These are phyloP conservation scores for Lecanicillium sp. DNA, from an alignment of 2,329 filamentous ascomycete genomes.

Conservation along the genomic window DNA sequence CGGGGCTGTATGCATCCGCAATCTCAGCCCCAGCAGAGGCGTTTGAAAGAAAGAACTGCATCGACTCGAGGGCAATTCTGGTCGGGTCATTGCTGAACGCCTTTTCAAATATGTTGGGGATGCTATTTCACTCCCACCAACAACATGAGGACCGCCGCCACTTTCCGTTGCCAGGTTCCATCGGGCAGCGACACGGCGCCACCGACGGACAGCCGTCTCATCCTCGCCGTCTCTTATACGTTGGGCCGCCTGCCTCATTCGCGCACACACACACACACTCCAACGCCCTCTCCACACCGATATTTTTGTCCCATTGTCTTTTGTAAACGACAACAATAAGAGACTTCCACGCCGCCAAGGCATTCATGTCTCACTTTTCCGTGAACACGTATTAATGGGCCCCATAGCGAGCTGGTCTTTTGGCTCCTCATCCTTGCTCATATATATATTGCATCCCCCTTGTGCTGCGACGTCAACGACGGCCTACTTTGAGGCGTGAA, in stretches of 20 bases:
- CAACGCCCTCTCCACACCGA: conserved; percentile 11
- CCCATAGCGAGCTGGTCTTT: neutral
- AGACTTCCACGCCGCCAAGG: neutral
- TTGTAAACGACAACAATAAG: neutral
- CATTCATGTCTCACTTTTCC: conserved; percentile 7
- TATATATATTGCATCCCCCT: neutral
- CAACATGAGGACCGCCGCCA: conserved; percentile 3
- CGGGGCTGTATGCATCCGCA: neutral
- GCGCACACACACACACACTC: neutral
- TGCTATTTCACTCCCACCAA: neutral
- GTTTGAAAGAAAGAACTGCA: conserved; percentile 1
- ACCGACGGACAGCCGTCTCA: neutral
- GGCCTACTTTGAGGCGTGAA: neutral
- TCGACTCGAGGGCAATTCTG: neutral
- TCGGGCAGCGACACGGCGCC: conserved; percentile 11
- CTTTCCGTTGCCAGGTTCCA: conserved; percentile 5
- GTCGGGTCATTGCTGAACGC: neutral
- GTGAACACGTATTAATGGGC: neutral
- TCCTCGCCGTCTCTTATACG: neutral
- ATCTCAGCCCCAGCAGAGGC: neutral
- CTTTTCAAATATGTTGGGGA: conserved; percentile 1
- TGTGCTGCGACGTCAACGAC: neutral
- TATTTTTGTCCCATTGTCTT: neutral
- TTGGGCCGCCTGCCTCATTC: neutral
- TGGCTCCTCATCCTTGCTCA: neutral